Conservation (phyloP, 192 early-diverging fungal species). For the Coemansia sp. region DNA sequence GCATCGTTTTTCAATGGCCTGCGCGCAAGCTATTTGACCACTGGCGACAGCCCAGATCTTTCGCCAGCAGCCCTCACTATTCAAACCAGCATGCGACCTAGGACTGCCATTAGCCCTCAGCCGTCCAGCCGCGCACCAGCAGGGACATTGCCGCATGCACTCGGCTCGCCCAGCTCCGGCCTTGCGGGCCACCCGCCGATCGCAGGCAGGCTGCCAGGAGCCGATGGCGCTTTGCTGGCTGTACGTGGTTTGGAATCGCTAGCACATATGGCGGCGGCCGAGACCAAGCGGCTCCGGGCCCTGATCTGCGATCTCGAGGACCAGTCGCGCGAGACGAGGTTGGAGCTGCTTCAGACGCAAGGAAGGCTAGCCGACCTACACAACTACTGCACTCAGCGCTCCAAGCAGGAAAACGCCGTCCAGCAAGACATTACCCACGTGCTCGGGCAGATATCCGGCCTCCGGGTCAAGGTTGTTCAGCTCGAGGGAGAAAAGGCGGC, state of each 20-base stretch:
- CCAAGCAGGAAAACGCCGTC: slow-evolving; percentile 30
- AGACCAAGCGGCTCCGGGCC: slow-evolving; percentile 11
- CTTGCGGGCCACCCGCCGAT: not conserved
- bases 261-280: slow-evolving; percentile 18
- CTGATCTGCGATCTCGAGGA: slow-evolving; percentile 26
- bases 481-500: slow-evolving; percentile 25
- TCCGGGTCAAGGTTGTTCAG: slow-evolving; percentile 23
- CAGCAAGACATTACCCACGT: slow-evolving; percentile 49
- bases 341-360: slow-evolving; percentile 27
- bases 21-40: slow-evolving; percentile 22
- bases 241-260: slow-evolving; percentile 21
- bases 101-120: not conserved
- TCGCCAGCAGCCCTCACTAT: slow-evolving; percentile 1
- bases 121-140: not conserved
- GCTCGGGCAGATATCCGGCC: slow-evolving; percentile 34
- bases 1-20: slow-evolving; percentile 45
- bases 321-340: slow-evolving; percentile 18
- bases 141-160: not conserved
- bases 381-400: slow-evolving; percentile 23
- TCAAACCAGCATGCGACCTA: not conserved
- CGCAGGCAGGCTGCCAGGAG: slow-evolving; percentile 4
- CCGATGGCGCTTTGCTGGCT: slow-evolving; percentile 16
- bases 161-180: not conserved
- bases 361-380: slow-evolving; percentile 20
- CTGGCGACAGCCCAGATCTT: slow-evolving; percentile 12